Evolutionary conservation across 257 asterid genomes (phyloP).

Genomic region (Solanum etuberosum): DNA sequence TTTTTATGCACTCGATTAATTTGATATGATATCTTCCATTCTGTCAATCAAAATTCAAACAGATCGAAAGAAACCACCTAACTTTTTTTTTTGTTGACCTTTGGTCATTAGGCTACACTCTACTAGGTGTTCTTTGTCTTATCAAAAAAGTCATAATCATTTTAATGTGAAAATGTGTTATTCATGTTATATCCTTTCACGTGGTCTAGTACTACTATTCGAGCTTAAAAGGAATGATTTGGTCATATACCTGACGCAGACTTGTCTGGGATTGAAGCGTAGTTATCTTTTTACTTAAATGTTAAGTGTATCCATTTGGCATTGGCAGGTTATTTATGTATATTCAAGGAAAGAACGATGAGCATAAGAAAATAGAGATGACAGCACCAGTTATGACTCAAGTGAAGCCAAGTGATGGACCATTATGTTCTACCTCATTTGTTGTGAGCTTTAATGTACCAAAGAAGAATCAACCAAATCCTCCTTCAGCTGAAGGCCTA

Average conservation of each 20-base stretch:
- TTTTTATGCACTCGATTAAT: neutral
- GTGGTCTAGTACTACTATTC: too few relatives aligned
- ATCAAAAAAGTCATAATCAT: too few relatives aligned
- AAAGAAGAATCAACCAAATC: constrained; percentile 45
- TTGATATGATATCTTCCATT: too few relatives aligned
- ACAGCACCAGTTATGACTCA: constrained; percentile 72
- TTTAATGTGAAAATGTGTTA: neutral
- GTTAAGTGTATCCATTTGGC: neutral
- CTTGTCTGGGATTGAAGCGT: neutral
- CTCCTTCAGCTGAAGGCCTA: constrained; percentile 62
- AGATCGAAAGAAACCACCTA: too few relatives aligned
- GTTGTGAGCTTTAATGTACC: constrained; percentile 68
- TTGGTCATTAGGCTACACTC: neutral
- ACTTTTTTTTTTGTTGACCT: neutral
- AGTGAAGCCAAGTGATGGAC: constrained; percentile 77
- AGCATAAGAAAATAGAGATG: constrained; percentile 56
- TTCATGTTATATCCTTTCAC: too few relatives aligned
- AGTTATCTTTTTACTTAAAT: neutral
- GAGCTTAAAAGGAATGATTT: too few relatives aligned
- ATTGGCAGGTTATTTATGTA: constrained; percentile 49
- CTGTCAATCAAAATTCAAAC: neutral
- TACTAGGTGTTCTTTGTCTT: neutral
- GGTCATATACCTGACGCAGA: too few relatives aligned
- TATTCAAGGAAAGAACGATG: constrained; percentile 61
- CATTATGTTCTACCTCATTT: constrained; percentile 68